Conservation (phyloP, 805 yeast genomes). For the Monosporozyma servazzii region DNA sequence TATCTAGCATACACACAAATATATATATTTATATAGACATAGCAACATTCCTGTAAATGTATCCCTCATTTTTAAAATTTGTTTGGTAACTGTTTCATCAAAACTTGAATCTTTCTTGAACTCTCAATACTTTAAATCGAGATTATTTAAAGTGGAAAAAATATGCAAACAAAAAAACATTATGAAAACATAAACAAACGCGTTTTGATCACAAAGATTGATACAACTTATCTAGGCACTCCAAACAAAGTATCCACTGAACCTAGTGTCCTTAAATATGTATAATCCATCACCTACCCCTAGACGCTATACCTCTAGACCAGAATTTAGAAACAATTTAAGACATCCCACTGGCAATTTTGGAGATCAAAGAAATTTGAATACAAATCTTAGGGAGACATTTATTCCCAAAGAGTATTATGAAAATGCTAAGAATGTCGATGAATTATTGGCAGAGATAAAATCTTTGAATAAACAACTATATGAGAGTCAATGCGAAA, state of each 20-base stretch:
- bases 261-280: neutral
- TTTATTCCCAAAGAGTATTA: slow-evolving; percentile 30
- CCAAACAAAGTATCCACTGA: neutral
- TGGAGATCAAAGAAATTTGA: neutral
- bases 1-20: neutral
- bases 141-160: neutral
- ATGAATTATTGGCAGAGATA: slow-evolving; percentile 30
- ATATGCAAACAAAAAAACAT: neutral
- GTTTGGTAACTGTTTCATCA: neutral
- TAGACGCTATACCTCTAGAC: slow-evolving; percentile 16
- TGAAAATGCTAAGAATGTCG: slow-evolving; percentile 31
- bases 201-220: neutral
- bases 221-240: neutral
- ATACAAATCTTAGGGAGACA: slow-evolving; percentile 10
- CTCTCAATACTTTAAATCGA: neutral
- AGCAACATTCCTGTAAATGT: neutral
- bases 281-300: slow-evolving; percentile 26
- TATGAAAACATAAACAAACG: neutral
- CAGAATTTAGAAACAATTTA: slow-evolving; percentile 1
- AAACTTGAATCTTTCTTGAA: neutral
- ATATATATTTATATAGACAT: no score
- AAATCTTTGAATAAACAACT: slow-evolving; percentile 29
- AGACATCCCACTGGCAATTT: neutral
- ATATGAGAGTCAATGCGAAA: slow-evolving; percentile 20
- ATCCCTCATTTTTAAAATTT: neutral